These are phyloP conservation scores for Lasiodiplodia gonubiensis DNA, from an alignment of 2,329 filamentous ascomycete genomes.

Conservation along the genomic window DNA sequence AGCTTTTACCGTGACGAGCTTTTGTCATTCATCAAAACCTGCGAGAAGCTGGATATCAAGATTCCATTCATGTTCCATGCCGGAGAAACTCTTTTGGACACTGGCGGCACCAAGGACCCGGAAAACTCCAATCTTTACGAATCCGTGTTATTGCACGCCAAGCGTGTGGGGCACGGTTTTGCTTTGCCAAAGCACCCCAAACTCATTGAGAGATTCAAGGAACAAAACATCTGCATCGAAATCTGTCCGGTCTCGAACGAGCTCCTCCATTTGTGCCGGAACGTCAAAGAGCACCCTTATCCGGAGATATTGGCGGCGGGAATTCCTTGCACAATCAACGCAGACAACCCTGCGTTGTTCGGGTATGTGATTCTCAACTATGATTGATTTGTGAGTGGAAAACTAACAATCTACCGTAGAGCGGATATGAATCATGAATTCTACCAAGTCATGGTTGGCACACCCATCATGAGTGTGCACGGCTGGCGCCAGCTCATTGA, in stretches of 20 bases:
- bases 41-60: slow-evolving; percentile 54
- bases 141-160: slow-evolving; percentile 68
- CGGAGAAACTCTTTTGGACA: slow-evolving; percentile 71
- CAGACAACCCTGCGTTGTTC: slow-evolving; percentile 77
- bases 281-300: slow-evolving; percentile 69
- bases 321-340: slow-evolving; percentile 75
- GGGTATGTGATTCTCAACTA: slow-evolving; percentile 51
- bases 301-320: slow-evolving; percentile 73
- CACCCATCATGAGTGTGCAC: slow-evolving; percentile 68
- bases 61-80: slow-evolving; percentile 80
- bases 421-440: slow-evolving; percentile 77
- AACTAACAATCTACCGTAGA: slow-evolving; percentile 46
- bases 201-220: slow-evolving; percentile 69
- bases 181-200: slow-evolving; percentile 70
- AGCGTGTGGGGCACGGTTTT: slow-evolving; percentile 77
- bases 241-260: slow-evolving; percentile 80
- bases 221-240: slow-evolving; percentile 68
- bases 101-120: slow-evolving; percentile 65
- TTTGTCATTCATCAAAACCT: slow-evolving; percentile 61
- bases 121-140: slow-evolving; percentile 69
- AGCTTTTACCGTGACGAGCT: slow-evolving; percentile 65
- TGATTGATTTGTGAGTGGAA: background rate
- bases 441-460: slow-evolving; percentile 76
- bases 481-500: slow-evolving; percentile 70
- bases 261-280: slow-evolving; percentile 70